These are phyloP conservation scores for Lentinula detonsa DNA, from an alignment of 768 basidiomycete genomes.

Conservation along the genomic window DNA sequence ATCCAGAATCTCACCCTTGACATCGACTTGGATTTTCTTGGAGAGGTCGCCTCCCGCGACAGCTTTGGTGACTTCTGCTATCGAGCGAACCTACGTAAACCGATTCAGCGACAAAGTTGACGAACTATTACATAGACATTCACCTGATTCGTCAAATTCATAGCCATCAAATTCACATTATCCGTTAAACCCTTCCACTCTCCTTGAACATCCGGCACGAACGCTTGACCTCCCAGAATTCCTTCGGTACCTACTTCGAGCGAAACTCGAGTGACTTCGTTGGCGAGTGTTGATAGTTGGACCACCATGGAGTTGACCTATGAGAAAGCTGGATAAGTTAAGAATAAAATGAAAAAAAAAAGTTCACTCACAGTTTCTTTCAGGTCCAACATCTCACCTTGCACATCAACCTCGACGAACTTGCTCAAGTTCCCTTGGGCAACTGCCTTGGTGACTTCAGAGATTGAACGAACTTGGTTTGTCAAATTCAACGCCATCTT, in stretches of 20 bases:
- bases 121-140: slow-evolving; percentile 38
- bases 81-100: slow-evolving; percentile 22
- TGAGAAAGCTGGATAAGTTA: slow-evolving; percentile 57
- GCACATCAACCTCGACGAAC: slow-evolving; percentile 86
- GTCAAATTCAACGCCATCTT: slow-evolving; percentile 86
- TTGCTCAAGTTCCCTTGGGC: slow-evolving; percentile 80
- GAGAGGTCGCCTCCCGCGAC: slow-evolving; percentile 91
- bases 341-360: slow-evolving; percentile 36
- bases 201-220: slow-evolving; percentile 87
- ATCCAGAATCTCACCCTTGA: slow-evolving; percentile 87
- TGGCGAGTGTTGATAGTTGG: slow-evolving; percentile 66
- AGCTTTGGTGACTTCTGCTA: slow-evolving; percentile 90
- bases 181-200: slow-evolving; percentile 86
- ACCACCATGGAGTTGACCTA: slow-evolving; percentile 84
- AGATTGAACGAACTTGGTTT: slow-evolving; percentile 65
- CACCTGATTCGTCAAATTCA: slow-evolving; percentile 88
- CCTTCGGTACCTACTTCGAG: slow-evolving; percentile 92
- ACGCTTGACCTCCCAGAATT: slow-evolving; percentile 90
- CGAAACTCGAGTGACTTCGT: slow-evolving; percentile 86
- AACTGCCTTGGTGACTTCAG: slow-evolving; percentile 85
- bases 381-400: slow-evolving; percentile 82
- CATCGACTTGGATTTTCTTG: slow-evolving; percentile 83
- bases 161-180: slow-evolving; percentile 86
- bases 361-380: slow-evolving; percentile 68
- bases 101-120: slow-evolving; percentile 33